Percentiles rank a stretch among this genome's conserved stretches.
phyloP scores from a whole-genome alignment of 352 stramenopile species.

The Pythium apleroticum region DNA sequence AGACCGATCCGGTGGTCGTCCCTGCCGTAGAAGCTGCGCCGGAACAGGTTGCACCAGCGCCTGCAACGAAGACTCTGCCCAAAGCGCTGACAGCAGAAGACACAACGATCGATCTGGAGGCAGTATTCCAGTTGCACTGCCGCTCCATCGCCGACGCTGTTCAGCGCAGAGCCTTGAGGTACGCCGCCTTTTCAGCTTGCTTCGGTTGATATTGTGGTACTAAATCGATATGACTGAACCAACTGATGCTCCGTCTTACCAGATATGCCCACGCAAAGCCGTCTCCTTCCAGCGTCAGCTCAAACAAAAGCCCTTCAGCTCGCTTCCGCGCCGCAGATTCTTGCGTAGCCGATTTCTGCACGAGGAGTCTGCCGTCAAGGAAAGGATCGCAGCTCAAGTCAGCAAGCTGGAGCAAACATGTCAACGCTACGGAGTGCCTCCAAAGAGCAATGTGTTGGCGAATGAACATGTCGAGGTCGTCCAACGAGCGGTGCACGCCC shows the following conservation, averaged over 20 bases:
- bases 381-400: constrained; percentile 40
- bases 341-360: constrained; percentile 52
- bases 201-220: too few relatives aligned
- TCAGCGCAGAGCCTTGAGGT: not conserved
- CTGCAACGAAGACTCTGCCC: not conserved
- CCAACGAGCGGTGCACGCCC: constrained; percentile 53
- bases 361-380: constrained; percentile 40
- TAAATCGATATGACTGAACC: too few relatives aligned
- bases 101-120: not conserved
- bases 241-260: not conserved
- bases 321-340: constrained; percentile 44
- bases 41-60: too few relatives aligned
- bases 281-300: not conserved
- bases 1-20: constrained; percentile 18
- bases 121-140: constrained; percentile 1
- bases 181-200: not conserved
- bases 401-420: constrained; percentile 42
- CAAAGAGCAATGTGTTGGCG: constrained; percentile 39
- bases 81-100: not conserved
- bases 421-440: constrained; percentile 45
- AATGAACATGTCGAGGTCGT: constrained; percentile 50
- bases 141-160: not conserved
- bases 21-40: not conserved
- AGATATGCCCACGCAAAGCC: not conserved
- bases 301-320: constrained; percentile 28